These are phyloP conservation scores for Colletotrichum salicis DNA, from an alignment of 2,329 filamentous ascomycete species.

Conservation along the genomic window DNA sequence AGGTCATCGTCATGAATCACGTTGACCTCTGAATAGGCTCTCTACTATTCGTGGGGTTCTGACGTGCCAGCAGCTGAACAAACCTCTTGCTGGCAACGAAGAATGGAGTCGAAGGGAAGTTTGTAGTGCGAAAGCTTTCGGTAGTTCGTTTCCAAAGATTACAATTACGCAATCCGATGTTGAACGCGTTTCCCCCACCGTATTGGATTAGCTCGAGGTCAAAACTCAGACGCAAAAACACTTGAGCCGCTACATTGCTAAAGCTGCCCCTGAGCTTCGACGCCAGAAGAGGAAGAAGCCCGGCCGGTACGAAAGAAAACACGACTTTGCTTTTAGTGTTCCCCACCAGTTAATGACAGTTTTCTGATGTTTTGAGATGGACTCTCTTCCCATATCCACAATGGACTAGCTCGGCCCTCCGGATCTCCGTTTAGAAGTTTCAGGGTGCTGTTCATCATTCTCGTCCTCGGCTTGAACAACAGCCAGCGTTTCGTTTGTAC, in stretches of 20 bases:
- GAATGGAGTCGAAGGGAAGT: neutral
- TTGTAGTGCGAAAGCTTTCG: neutral
- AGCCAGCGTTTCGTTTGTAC: too few species aligned
- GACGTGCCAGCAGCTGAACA: neutral
- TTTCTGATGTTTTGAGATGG: neutral
- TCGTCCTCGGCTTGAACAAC: neutral
- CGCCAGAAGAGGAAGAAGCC: neutral
- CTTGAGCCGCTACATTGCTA: neutral
- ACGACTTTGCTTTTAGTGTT: neutral
- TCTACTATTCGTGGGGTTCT: neutral
- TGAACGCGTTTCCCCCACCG: neutral
- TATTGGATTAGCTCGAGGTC: neutral
- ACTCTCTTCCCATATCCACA: neutral
- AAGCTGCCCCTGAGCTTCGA: neutral
- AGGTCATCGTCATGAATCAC: neutral
- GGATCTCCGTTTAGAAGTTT: neutral
- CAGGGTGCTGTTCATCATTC: neutral
- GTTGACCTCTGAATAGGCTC: neutral
- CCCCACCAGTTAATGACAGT: neutral
- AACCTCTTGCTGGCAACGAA: neutral
- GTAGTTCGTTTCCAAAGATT: neutral
- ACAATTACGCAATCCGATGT: constrained; percentile 1
- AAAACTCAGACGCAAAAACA: neutral
- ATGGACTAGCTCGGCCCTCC: neutral
- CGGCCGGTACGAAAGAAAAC: neutral